These are phyloP conservation scores for Lentinula lateritia DNA, from an alignment of 768 basidiomycete genomes.

Conservation along the genomic window DNA sequence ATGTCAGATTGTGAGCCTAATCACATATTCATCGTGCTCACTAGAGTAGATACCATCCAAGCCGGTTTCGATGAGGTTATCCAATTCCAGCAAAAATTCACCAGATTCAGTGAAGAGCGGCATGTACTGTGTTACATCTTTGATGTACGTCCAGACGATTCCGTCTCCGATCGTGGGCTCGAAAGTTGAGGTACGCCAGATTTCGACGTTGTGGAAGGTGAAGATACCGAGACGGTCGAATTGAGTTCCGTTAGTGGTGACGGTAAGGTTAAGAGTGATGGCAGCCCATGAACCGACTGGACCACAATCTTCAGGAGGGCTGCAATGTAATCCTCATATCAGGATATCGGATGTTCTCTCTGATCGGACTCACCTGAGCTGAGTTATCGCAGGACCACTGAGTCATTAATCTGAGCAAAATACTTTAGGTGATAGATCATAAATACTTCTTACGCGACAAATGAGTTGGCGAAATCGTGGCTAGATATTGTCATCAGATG, in stretches of 20 bases:
- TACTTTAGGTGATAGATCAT: not conserved
- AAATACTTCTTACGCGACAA: constrained; percentile 43
- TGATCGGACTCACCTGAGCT: constrained; percentile 43
- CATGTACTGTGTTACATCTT: constrained; percentile 69
- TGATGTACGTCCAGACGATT: constrained; percentile 72
- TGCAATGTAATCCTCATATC: constrained; percentile 16
- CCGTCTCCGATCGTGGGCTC: constrained; percentile 64
- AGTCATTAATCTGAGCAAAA: not conserved
- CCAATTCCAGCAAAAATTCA: constrained; percentile 65
- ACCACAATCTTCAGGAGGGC: constrained; percentile 72
- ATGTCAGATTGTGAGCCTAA: not conserved
- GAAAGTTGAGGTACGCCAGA: constrained; percentile 78
- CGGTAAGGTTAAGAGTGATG: constrained; percentile 71
- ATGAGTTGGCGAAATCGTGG: constrained; percentile 70
- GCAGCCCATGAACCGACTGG: constrained; percentile 67
- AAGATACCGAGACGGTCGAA: constrained; percentile 70
- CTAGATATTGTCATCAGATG: constrained; percentile 24
- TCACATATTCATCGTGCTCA: constrained; percentile 15
- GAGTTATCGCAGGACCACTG: constrained; percentile 56
- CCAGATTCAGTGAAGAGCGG: constrained; percentile 67
- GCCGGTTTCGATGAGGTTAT: constrained; percentile 57
- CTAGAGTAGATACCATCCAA: constrained; percentile 69
- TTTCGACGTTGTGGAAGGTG: constrained; percentile 75
- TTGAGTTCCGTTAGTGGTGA: constrained; percentile 73
- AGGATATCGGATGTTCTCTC: not conserved